Conservation (phyloP, 768 basidiomycete genomes). For the Coprinellus aureogranulatus region DNA sequence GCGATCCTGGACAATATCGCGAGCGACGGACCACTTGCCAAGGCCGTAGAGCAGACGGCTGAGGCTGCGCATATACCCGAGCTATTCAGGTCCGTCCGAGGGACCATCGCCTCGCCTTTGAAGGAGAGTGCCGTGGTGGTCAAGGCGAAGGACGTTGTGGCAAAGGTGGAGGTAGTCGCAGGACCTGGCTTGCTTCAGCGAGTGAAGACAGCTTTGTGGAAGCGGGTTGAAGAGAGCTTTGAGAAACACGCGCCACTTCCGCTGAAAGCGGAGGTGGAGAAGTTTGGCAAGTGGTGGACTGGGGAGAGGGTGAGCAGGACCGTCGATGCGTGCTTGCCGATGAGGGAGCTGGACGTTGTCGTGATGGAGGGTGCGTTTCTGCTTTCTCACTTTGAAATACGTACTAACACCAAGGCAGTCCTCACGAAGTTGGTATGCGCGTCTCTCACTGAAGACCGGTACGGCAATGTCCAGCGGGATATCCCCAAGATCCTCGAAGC, state of each 20-base stretch:
- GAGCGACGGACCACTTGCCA: conserved; percentile 55
- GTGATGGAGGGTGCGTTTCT: conserved; percentile 55
- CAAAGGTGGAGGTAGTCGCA: background rate
- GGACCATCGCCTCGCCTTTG: background rate
- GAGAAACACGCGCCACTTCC: conserved; percentile 29
- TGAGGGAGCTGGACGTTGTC: conserved; percentile 60
- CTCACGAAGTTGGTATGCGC: conserved; percentile 66
- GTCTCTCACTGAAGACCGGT: conserved; percentile 77
- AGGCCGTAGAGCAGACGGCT: conserved; percentile 38
- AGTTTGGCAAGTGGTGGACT: conserved; percentile 53
- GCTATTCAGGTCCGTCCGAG: conserved; percentile 23
- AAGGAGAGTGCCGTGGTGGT: background rate
- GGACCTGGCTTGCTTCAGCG: conserved; percentile 7
- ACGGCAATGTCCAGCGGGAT: conserved; percentile 82
- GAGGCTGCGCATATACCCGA: conserved; percentile 15
- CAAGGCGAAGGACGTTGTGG: background rate
- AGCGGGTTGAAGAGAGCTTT: conserved; percentile 6
- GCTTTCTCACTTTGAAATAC: conserved; percentile 7
- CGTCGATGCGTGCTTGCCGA: conserved; percentile 56
- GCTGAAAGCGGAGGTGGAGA: conserved; percentile 21
- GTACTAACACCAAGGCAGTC: conserved; percentile 37
- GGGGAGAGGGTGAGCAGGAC: conserved; percentile 50
- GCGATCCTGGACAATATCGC: conserved; percentile 36
- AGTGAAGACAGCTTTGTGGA: conserved; percentile 5
- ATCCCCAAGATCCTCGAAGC: conserved; percentile 81